Conservation (phyloP, 2,329 filamentous ascomycete species). For the Fusarium anguioides region DNA sequence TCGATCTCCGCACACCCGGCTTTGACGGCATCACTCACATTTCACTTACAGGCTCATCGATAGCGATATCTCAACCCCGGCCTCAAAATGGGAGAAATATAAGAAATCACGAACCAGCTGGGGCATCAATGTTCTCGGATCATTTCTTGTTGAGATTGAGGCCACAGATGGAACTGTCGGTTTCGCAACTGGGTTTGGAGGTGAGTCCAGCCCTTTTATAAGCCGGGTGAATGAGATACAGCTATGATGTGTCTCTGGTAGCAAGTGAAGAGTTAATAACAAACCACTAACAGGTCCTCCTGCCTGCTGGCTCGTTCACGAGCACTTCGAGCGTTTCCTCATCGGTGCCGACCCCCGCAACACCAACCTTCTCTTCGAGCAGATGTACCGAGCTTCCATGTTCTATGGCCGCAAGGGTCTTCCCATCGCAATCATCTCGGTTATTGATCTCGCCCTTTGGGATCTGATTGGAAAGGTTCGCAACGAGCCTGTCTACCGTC, state of each 20-base stretch:
- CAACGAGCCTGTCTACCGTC: slow-evolving; percentile 92
- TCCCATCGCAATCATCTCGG: slow-evolving; percentile 89
- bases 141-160: slow-evolving; percentile 91
- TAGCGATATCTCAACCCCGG: slow-evolving; percentile 90
- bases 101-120: slow-evolving; percentile 88
- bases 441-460: slow-evolving; percentile 94
- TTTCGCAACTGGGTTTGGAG: slow-evolving; percentile 93
- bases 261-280: slow-evolving; percentile 8
- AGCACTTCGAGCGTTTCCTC: slow-evolving; percentile 93
- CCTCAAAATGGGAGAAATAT: slow-evolving; percentile 90
- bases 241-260: neutral
- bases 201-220: slow-evolving; percentile 50
- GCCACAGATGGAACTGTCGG: slow-evolving; percentile 91
- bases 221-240: neutral
- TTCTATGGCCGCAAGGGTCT: slow-evolving; percentile 96
- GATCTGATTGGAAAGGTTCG: slow-evolving; percentile 91
- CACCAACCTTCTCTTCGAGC: slow-evolving; percentile 91
- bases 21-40: slow-evolving; percentile 13
- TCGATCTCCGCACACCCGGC: neutral
- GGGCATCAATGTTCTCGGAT: slow-evolving; percentile 95
- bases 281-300: slow-evolving; percentile 72
- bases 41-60: slow-evolving; percentile 80
- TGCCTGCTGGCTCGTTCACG: slow-evolving; percentile 91
- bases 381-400: slow-evolving; percentile 96
- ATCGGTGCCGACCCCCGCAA: slow-evolving; percentile 90